Evolutionary conservation across 371 early-diverging fungal species (phyloP).

Genomic region (Apophysomyces elegans): DNA sequence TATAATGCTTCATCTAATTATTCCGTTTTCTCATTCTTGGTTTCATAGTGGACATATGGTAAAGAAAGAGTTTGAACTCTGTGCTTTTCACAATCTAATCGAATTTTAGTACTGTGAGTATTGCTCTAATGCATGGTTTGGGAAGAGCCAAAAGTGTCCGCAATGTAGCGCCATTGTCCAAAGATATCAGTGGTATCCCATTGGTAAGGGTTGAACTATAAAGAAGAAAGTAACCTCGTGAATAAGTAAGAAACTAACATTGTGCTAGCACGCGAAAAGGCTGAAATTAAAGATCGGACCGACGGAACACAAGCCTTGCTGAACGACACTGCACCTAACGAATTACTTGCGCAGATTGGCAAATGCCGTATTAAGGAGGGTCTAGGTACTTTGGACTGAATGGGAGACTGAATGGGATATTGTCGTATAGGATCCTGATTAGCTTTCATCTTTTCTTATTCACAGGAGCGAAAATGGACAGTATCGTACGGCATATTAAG

Average conservation of each 20-base stretch:
- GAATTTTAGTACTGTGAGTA: slow-evolving; percentile 30
- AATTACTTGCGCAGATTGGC: slow-evolving; percentile 15
- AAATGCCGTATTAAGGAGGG: slow-evolving; percentile 18
- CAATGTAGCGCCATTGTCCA: slow-evolving; percentile 34
- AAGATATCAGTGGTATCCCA: slow-evolving; percentile 32
- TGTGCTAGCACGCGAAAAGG: not conserved
- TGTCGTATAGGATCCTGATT: not conserved
- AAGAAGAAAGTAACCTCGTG: no score
- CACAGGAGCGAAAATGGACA: slow-evolving; percentile 63
- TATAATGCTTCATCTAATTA: not conserved
- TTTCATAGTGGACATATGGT: slow-evolving; percentile 37
- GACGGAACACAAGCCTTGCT: not conserved
- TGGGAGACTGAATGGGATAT: no score
- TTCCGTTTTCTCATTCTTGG: not conserved
- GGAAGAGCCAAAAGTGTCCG: slow-evolving; percentile 30
- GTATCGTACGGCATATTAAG: slow-evolving; percentile 63
- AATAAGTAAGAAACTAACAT: not conserved
- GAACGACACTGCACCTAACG: not conserved
- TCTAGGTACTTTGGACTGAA: slow-evolving; percentile 13
- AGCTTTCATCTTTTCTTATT: slow-evolving; percentile 5
- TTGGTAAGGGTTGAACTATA: slow-evolving; percentile 22
- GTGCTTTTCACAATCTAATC: not conserved
- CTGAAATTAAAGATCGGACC: not conserved
- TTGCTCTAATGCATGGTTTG: slow-evolving; percentile 38
- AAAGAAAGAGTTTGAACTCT: not conserved